Evolutionary conservation across 495 filamentous ascomycete genomes (phyloP).

Genomic region (Lasiosphaeria hispida): DNA sequence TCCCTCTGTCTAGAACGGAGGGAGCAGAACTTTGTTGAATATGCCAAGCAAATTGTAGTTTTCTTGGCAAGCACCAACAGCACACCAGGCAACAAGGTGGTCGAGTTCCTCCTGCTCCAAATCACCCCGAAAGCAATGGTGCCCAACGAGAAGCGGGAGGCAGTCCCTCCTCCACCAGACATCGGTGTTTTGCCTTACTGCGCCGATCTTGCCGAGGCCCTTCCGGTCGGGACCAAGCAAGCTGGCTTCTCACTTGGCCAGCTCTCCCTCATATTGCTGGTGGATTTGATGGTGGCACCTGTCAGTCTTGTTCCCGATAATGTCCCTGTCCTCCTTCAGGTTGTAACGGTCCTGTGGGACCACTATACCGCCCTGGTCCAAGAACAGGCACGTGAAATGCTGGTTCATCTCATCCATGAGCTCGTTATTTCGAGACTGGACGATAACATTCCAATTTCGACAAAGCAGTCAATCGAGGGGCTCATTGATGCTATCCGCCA

Average conservation of each 20-base stretch:
- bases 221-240: conserved; percentile 88
- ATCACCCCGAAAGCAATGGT: conserved; percentile 91
- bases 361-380: conserved; percentile 94
- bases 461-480: conserved; percentile 75
- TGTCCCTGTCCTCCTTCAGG: conserved; percentile 81
- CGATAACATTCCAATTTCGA: conserved; percentile 61
- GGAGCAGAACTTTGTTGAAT: conserved; percentile 96
- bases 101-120: conserved; percentile 88
- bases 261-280: conserved; percentile 86
- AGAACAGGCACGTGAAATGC: conserved; percentile 95
- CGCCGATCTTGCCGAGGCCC: conserved; percentile 73
- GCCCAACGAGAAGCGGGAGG: conserved; percentile 72
- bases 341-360: conserved; percentile 92
- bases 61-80: conserved; percentile 90
- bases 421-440: conserved; percentile 88
- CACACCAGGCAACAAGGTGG: conserved; percentile 72
- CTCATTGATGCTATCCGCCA: conserved; percentile 89
- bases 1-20: conserved; percentile 84
- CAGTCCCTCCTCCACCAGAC: conserved; percentile 70
- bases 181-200: conserved; percentile 76
- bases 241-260: conserved; percentile 89
- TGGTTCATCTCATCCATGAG: conserved; percentile 96
- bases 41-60: conserved; percentile 95
- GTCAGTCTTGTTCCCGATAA: conserved; percentile 73
- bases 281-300: conserved; percentile 93